These are phyloP conservation scores for Fusarium heterosporum DNA, from an alignment of 2,329 filamentous ascomycete genomes.

Conservation along the genomic window DNA sequence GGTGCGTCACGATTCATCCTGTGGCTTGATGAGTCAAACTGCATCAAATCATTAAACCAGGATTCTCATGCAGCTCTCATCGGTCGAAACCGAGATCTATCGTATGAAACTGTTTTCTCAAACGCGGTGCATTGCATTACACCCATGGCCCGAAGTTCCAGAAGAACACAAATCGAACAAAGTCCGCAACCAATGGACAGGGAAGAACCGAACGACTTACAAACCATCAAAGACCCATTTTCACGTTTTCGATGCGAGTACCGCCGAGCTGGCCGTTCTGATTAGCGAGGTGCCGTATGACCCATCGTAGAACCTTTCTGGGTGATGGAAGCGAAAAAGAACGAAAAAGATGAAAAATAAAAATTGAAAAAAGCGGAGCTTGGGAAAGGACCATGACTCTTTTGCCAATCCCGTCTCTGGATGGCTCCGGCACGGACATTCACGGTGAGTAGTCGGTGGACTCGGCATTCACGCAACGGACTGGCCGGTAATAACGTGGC, in stretches of 20 bases:
- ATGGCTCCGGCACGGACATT: slow-evolving; percentile 20
- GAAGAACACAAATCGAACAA: slow-evolving; percentile 25
- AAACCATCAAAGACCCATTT: slow-evolving; percentile 14
- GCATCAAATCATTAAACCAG: slow-evolving; percentile 6
- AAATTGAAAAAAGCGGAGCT: slow-evolving; percentile 16
- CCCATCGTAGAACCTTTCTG: slow-evolving; percentile 23
- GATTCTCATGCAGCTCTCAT: slow-evolving; percentile 8
- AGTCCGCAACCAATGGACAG: slow-evolving; percentile 15
- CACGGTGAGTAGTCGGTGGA: slow-evolving; percentile 26
- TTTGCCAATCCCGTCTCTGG: slow-evolving; percentile 30
- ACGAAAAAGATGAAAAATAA: slow-evolving; percentile 30
- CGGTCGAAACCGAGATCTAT: slow-evolving; percentile 19
- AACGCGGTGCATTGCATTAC: slow-evolving; percentile 15
- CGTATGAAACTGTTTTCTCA: slow-evolving; percentile 16
- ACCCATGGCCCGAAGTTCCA: slow-evolving; percentile 17
- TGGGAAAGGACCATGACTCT: slow-evolving; percentile 34
- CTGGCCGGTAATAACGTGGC: slow-evolving; percentile 29
- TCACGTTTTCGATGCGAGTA: slow-evolving; percentile 22
- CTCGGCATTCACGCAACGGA: slow-evolving; percentile 19
- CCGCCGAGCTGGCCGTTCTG: slow-evolving; percentile 28
- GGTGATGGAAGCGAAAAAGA: slow-evolving; percentile 35
- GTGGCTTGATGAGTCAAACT: slow-evolving; percentile 17
- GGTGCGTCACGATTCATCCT: slow-evolving; percentile 12
- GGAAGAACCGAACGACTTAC: background rate
- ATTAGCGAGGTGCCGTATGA: slow-evolving; percentile 24